Evolutionary conservation across 257 asterid genomes (phyloP), one percentile per base, ranked within the genome.

Genomic region (Capsicum baccatum): DNA sequence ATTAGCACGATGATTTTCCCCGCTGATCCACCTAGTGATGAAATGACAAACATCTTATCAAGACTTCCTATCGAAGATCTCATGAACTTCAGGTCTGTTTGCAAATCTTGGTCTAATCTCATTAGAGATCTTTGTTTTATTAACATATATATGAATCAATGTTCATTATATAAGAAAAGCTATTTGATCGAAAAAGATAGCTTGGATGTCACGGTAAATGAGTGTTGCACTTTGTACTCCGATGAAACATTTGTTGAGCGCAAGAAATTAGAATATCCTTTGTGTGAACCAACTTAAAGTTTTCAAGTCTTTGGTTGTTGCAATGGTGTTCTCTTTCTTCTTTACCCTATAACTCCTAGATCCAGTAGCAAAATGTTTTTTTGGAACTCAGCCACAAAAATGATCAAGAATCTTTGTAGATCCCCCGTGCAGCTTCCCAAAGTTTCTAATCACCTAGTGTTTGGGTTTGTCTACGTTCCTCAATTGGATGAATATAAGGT

Each of bases 231-330:
- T 54, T 76, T 76, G 60, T n/a, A n/a, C 19, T 78, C 64, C 6
- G 19, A 54, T 78, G 82, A 78, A 78, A 78, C 66, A 21, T 78
- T 78, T n/a, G 37, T 1, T 19, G 21, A 78, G 66, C 82, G n/a
- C 50, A 54, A 48, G 82, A 78, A 54, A 15, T 8, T 54, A 6
- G 50, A 78, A 78, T 26, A 54, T 78, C 66, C 82, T 39, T 21
- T 78, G 39, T 54, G 82, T 19, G 47, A 15, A 54, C 6, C 57
- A 5, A 19, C 66, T 48, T 21, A 54, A 78, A 54, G 44, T 12
- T 54, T 78, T 6, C 26, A 78, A 21, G 64, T 78, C 44, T 3
- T 47, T 78, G 82, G 82, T 17, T 78, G 63, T 78, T 78, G 82
- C 60, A 78, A 54, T 54, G 66, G 66, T 9, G 17, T 78, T 54